These are phyloP conservation scores for Cladosporium sp. DNA, from an alignment of 2,329 filamentous ascomycete species.

Conservation along the genomic window DNA sequence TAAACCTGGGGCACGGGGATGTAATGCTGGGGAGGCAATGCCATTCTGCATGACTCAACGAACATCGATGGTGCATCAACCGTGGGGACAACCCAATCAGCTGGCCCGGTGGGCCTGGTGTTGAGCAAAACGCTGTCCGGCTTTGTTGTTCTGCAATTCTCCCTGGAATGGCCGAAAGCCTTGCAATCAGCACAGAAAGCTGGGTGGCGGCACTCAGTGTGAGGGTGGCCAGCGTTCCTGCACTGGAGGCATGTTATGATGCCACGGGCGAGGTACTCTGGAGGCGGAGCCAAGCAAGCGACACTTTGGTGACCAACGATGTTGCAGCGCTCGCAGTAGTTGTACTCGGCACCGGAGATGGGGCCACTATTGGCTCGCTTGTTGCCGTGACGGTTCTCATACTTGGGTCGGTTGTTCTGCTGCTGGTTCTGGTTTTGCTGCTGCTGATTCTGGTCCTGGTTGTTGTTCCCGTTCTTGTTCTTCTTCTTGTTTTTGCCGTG, in stretches of 20 bases:
- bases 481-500: background rate
- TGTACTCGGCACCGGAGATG: background rate
- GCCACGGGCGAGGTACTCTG: too few relatives aligned
- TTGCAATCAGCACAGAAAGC: slow-evolving; percentile 2
- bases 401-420: background rate
- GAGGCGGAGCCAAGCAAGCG: too few relatives aligned
- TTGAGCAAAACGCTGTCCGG: background rate
- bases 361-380: background rate
- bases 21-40: background rate
- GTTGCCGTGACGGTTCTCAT: background rate
- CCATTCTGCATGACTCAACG: background rate
- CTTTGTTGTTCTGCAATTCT: background rate
- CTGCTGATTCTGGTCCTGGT: background rate
- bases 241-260: background rate
- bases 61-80: background rate
- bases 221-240: background rate
- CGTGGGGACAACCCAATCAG: background rate
- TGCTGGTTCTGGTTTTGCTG: background rate
- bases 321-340: slow-evolving; percentile 17
- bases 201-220: slow-evolving; percentile 7
- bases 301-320: background rate
- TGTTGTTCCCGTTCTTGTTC: background rate
- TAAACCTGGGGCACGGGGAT: background rate
- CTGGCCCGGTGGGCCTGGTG: background rate
- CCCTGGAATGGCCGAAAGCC: background rate